A percentile compares a stretch with the other conserved stretches of the same genome.
Evolutionary conservation across 2,329 filamentous ascomycete genomes (phyloP).

Genomic region (Talaromyces sp.): DNA sequence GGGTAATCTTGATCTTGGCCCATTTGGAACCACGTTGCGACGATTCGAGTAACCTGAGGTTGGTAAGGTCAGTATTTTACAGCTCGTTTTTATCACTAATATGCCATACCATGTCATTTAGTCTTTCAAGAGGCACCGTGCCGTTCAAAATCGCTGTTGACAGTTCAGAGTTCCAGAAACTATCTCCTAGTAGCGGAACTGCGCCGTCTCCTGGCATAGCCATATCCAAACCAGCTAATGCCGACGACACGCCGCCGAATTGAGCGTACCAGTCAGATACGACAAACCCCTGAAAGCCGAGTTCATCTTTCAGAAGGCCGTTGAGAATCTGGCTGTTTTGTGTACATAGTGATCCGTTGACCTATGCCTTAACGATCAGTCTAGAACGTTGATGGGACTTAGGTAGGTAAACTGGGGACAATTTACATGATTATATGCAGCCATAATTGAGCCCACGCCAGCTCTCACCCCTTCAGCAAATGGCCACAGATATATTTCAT

Average conservation of each 20-base stretch:
- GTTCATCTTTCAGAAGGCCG: constrained; percentile 65
- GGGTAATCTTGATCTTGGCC: constrained; percentile 57
- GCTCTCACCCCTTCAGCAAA: constrained; percentile 47
- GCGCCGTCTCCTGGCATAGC: constrained; percentile 60
- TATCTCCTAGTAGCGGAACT: constrained; percentile 49
- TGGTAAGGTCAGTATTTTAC: constrained; percentile 11
- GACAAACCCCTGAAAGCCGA: constrained; percentile 67
- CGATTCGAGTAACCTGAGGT: constrained; percentile 48
- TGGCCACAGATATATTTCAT: constrained; percentile 45
- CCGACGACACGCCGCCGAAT: constrained; percentile 54
- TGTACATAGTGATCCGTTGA: constrained; percentile 62
- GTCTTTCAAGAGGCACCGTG: constrained; percentile 50
- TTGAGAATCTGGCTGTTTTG: constrained; percentile 66
- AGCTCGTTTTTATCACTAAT: too few species aligned
- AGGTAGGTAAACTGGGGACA: background rate
- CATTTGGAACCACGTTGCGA: constrained; percentile 53
- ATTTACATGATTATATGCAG: constrained; percentile 39
- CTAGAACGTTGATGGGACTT: too few species aligned
- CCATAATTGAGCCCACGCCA: constrained; percentile 45
- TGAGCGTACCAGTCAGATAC: constrained; percentile 67
- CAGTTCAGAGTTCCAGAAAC: constrained; percentile 54
- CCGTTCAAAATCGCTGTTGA: constrained; percentile 54
- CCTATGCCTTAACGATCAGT: constrained; percentile 28
- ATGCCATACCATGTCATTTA: constrained; percentile 46
- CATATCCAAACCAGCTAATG: constrained; percentile 63